These are phyloP conservation scores for Eudorina sp. DNA, from an alignment of 139 green algal genomes.

Conservation along the genomic window DNA sequence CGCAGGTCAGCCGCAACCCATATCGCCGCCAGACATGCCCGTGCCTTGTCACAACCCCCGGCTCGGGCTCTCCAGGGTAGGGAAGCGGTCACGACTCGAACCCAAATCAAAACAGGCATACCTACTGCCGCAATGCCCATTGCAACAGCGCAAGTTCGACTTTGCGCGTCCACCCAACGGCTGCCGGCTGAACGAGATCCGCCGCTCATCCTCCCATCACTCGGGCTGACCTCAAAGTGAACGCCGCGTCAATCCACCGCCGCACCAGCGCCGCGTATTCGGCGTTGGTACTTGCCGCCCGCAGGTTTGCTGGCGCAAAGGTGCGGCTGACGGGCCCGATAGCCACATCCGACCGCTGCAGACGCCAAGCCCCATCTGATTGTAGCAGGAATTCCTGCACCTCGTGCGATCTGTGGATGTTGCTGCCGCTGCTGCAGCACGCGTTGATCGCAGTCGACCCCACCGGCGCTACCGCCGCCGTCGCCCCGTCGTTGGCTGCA, in stretches of 20 bases:
- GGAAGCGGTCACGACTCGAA: too few species aligned
- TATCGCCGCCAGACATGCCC: too few species aligned
- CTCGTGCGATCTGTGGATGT: conserved; percentile 11
- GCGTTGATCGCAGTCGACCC: not conserved
- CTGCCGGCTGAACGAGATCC: too few species aligned
- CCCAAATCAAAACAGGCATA: too few species aligned
- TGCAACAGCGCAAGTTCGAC: too few species aligned
- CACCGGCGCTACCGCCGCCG: not conserved
- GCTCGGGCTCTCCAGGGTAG: too few species aligned
- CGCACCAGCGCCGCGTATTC: conserved; percentile 63
- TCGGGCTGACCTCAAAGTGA: conserved; percentile 43
- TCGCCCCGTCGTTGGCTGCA: not conserved
- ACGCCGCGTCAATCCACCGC: conserved; percentile 32
- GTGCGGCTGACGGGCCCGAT: conserved; percentile 16
- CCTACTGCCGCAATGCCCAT: too few species aligned
- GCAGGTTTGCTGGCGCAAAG: conserved; percentile 87
- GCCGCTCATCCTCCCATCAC: too few species aligned
- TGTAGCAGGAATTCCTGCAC: conserved; percentile 42
- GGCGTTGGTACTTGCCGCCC: conserved; percentile 67
- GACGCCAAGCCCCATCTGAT: not conserved
- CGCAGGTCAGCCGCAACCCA: too few species aligned
- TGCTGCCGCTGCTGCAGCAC: not conserved
- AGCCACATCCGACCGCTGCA: conserved; percentile 3
- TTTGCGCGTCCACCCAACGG: too few species aligned
- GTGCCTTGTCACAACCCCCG: too few species aligned